Percentiles rank a stretch among this genome's conserved stretches.
Evolutionary conservation across 345 rosid species (phyloP).

Genomic region (Arabis alpina): DNA sequence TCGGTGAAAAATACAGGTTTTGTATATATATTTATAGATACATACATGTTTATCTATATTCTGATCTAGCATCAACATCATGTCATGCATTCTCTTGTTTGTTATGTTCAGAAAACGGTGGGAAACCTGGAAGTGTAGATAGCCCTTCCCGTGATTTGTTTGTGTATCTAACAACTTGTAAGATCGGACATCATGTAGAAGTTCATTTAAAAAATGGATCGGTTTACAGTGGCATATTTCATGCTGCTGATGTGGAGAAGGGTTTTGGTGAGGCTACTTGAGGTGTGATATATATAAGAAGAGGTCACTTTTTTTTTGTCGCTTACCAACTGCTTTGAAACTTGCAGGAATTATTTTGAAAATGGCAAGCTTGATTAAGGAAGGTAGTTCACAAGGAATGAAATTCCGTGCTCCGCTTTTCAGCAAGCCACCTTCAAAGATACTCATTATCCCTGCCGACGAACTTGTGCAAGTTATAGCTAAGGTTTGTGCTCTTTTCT

Average conservation of each 20-base stretch:
- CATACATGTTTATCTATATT: neutral
- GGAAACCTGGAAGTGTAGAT: slow-evolving; percentile 54
- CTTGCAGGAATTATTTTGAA: slow-evolving; percentile 80
- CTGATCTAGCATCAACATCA: slow-evolving; percentile 7
- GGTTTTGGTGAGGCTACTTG: slow-evolving; percentile 63
- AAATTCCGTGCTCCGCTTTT: slow-evolving; percentile 52
- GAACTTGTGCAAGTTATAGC: slow-evolving; percentile 93
- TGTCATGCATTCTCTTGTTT: slow-evolving; percentile 23
- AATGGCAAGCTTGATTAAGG: slow-evolving; percentile 81
- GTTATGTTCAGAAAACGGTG: slow-evolving; percentile 47
- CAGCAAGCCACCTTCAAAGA: slow-evolving; percentile 70
- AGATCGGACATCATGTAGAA: slow-evolving; percentile 85
- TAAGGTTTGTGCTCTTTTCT: slow-evolving; percentile 57
- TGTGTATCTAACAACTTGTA: slow-evolving; percentile 62
- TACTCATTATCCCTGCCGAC: slow-evolving; percentile 66
- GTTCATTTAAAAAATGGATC: slow-evolving; percentile 88
- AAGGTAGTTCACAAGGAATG: slow-evolving; percentile 57
- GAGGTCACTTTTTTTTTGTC: slow-evolving; percentile 11
- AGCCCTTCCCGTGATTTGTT: slow-evolving; percentile 63
- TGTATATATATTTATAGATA: slow-evolving; percentile 2
- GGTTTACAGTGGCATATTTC: slow-evolving; percentile 73
- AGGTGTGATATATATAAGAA: slow-evolving; percentile 10
- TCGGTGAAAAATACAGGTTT: slow-evolving; percentile 55
- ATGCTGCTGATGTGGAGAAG: slow-evolving; percentile 72
- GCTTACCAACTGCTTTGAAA: slow-evolving; percentile 26